Percentiles rank a stretch among this genome's conserved stretches.
These are phyloP conservation scores for Coemansia erecta DNA, from an alignment of 192 early-diverging fungal species.

Conservation along the genomic window DNA sequence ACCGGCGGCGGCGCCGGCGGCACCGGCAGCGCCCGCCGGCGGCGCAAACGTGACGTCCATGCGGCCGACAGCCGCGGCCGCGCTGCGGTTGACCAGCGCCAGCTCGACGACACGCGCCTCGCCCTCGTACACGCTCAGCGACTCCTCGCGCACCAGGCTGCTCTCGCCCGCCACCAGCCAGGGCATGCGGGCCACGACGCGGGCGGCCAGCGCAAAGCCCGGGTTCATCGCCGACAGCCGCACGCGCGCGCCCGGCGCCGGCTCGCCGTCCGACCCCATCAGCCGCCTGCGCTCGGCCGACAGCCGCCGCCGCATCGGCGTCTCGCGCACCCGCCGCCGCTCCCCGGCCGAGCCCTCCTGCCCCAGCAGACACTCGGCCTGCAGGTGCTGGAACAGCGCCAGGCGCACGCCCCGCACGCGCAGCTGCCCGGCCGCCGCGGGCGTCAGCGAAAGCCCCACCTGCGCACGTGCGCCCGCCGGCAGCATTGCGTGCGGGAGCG, in stretches of 20 bases:
- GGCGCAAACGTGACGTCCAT: constrained; percentile 39
- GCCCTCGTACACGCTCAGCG: constrained; percentile 43
- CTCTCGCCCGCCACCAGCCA: constrained; percentile 18
- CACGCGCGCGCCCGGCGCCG: neutral
- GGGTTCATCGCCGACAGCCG: constrained; percentile 30
- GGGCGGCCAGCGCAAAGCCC: constrained; percentile 15
- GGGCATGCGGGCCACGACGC: constrained; percentile 30
- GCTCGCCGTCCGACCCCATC: constrained; percentile 6
- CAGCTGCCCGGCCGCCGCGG: constrained; percentile 20
- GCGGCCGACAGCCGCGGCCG: constrained; percentile 8
- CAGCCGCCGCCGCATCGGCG: constrained; percentile 27
- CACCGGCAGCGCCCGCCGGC: neutral
- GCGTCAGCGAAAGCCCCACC: constrained; percentile 25
- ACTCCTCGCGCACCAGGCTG: constrained; percentile 20
- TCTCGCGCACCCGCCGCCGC: constrained; percentile 15
- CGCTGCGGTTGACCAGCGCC: constrained; percentile 29
- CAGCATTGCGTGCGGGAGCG: constrained; percentile 22
- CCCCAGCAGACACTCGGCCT: constrained; percentile 22
- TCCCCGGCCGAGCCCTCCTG: constrained; percentile 24
- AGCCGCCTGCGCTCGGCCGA: constrained; percentile 32
- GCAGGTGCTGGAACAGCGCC: constrained; percentile 34
- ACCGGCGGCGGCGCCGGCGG: too few relatives aligned
- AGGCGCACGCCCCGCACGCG: constrained; percentile 21
- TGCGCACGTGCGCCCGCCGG: constrained; percentile 24
- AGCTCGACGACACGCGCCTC: constrained; percentile 25